Evolutionary conservation across 192 early-diverging fungal species (phyloP), one percentile per base, ranked within the genome.

Genomic region (Coemansia reversa): DNA sequence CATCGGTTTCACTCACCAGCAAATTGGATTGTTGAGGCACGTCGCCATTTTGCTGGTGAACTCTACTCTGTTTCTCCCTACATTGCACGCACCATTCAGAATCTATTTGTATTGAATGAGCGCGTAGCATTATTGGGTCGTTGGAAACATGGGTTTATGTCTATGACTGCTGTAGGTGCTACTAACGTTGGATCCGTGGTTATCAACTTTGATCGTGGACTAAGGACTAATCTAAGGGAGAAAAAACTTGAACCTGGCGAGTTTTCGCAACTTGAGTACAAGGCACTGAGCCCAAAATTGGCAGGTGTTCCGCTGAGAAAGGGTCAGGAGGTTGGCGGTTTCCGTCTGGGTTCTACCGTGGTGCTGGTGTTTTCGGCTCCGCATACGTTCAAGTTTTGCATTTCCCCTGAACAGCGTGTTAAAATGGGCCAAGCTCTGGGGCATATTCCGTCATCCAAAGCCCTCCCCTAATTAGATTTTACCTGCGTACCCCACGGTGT

Each of bases 351-450:
- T 25, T 94, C 92, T 8, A 98, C 97, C 5, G 86, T 99, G 28
- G 95, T 98, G 6, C 79, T 99, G 25, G 94, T 99, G 49, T 99
- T 98, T 86, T 94, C 96, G 64, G 96, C 95, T 1, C 97, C 96
- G 2, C 51, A 82, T 23, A 67, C 84, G 16, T 97, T 97, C 80
- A 83, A 87, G 72, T 98, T 91, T 66, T 59, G 58, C 29, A 79
- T 95, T 4, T 70, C 85, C 55, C 84, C 83, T 5, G 92, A 90
- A 2, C 87, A 93, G 67, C 82, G 83, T 24, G 88, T 96, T 24
- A 85, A 87, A 59, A 88, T 94, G 84, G 96, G 96, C 25, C 80
- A 94, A 70, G 55, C 88, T 5, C 70, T 97, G n/a, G 92, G 92
- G 11, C 49, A 62, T 28, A 30, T 57, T 48, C 33, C 16, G 56